Conservation (phyloP, 2,329 filamentous ascomycete genomes). For the Colletotrichum musicola region DNA sequence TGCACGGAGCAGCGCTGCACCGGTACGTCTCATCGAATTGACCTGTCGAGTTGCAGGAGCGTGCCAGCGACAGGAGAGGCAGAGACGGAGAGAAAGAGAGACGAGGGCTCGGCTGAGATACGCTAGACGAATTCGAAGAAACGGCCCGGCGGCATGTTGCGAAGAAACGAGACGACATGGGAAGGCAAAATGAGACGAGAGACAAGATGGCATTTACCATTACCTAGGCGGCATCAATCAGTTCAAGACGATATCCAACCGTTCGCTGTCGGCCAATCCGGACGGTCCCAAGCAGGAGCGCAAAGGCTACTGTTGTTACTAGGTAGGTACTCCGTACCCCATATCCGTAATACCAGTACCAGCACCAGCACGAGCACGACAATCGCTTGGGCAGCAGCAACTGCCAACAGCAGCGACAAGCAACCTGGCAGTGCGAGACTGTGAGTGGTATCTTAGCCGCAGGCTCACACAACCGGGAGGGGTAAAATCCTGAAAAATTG, state of each 20-base stretch:
- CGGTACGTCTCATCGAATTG: conserved; percentile 8
- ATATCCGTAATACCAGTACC: no score
- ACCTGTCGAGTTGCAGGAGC: conserved; percentile 26
- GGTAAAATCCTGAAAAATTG: conserved; percentile 38
- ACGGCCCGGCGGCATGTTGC: conserved; percentile 14
- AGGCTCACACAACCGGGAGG: conserved; percentile 30
- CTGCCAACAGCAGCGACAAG: neutral
- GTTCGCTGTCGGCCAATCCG: no score
- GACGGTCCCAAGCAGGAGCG: no score
- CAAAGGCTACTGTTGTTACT: no score
- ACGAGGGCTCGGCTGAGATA: conserved; percentile 18
- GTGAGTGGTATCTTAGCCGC: conserved; percentile 23
- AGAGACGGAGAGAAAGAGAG: neutral
- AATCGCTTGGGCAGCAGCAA: neutral
- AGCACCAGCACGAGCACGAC: no score
- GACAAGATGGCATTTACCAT: conserved; percentile 6
- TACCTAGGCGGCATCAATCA: neutral
- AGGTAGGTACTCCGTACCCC: no score
- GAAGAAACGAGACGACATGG: neutral
- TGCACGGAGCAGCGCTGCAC: neutral
- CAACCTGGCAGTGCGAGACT: neutral
- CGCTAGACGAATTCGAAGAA: conserved; percentile 26
- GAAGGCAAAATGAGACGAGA: conserved; percentile 23
- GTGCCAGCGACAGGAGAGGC: neutral
- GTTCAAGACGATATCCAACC: no score